Conservation (phyloP, 2,329 filamentous ascomycete species). For the Escovopsis sp. region DNA sequence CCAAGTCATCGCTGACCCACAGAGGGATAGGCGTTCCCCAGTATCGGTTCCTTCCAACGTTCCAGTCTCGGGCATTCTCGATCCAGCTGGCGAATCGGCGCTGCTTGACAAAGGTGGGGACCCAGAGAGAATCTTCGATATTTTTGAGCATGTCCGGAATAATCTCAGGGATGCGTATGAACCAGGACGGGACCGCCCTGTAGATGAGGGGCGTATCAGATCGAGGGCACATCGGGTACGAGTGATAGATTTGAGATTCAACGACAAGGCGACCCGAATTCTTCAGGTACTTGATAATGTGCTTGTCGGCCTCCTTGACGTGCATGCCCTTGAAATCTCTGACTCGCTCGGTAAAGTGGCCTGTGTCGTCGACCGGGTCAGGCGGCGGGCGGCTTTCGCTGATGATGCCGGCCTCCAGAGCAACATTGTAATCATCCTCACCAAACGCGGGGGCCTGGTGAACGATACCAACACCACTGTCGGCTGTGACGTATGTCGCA, state of each 20-base stretch:
- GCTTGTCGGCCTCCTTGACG: constrained; percentile 85
- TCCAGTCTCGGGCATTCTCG: constrained; percentile 82
- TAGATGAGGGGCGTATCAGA: constrained; percentile 95
- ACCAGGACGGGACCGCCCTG: constrained; percentile 86
- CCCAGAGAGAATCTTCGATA: constrained; percentile 83
- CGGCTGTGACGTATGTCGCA: constrained; percentile 73
- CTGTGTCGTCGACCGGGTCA: constrained; percentile 77
- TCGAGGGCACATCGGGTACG: constrained; percentile 84
- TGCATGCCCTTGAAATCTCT: constrained; percentile 73
- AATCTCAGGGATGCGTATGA: constrained; percentile 73
- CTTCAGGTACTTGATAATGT: constrained; percentile 82
- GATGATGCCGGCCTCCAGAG: constrained; percentile 62
- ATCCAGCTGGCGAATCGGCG: constrained; percentile 89
- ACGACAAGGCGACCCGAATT: constrained; percentile 61
- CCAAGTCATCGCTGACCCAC: constrained; percentile 81
- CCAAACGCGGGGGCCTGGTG: constrained; percentile 89
- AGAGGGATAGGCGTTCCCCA: constrained; percentile 90
- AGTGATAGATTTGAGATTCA: constrained; percentile 79
- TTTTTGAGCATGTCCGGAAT: constrained; percentile 83
- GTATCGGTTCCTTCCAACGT: constrained; percentile 83
- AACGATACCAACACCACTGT: constrained; percentile 85
- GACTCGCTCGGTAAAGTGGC: constrained; percentile 63
- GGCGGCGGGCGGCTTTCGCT: constrained; percentile 65
- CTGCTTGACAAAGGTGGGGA: constrained; percentile 80
- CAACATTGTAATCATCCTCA: constrained; percentile 89